Conservation (phyloP, 1,284 basidiomycete genomes). For the Cryptococcus maquisensis region DNA sequence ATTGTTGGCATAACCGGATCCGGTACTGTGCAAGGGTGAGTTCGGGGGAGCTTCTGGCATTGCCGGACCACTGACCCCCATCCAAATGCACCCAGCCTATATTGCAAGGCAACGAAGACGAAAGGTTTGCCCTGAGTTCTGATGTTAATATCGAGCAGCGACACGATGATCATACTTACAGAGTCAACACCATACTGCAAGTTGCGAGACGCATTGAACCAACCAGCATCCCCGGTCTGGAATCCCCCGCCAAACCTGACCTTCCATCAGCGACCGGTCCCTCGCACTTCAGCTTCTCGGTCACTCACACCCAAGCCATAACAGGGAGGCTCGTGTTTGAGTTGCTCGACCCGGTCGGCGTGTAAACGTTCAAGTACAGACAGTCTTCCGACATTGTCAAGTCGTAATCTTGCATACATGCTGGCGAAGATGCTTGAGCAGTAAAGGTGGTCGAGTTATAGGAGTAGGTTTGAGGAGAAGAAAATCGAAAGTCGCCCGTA, state of each 20-base stretch:
- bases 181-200: no score
- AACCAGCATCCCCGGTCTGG: conserved; percentile 1
- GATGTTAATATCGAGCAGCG: conserved; percentile 17
- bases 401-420: conserved; percentile 15
- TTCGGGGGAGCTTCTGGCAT: background rate
- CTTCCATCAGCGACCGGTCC: background rate
- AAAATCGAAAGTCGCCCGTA: conserved; percentile 50
- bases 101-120: conserved; percentile 50
- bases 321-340: conserved; percentile 5
- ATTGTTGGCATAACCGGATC: conserved; percentile 32
- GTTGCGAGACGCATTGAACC: background rate
- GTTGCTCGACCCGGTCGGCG: conserved; percentile 12
- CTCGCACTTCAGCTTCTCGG: background rate
- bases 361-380: conserved; percentile 47
- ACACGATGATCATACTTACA: background rate
- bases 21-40: conserved; percentile 1
- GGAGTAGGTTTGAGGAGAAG: conserved; percentile 18
- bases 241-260: conserved; percentile 4
- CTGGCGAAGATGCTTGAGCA: conserved; percentile 5
- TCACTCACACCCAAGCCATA: conserved; percentile 7
- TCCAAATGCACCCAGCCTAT: conserved; percentile 52
- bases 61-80: conserved; percentile 20
- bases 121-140: conserved; percentile 26
- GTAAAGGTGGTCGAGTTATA: conserved; percentile 5
- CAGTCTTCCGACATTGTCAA: conserved; percentile 43